These are phyloP conservation scores for Uronychia binucleata DNA, from an alignment of 73 alveolate species.

Conservation along the genomic window DNA sequence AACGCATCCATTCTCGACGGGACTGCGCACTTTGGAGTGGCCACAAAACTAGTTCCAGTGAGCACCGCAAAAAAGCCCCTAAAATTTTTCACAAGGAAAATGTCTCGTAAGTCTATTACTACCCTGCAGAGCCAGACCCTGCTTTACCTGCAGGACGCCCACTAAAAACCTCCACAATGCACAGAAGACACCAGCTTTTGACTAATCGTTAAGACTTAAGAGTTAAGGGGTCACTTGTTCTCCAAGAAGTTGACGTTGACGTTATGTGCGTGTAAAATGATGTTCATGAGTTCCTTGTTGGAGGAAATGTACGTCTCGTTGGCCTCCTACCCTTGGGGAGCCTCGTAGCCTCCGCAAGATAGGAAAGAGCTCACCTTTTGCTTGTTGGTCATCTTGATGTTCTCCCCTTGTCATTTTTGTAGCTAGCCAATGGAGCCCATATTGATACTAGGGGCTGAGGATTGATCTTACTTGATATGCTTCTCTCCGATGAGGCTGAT, in stretches of 20 bases:
- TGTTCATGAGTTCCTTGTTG: neutral
- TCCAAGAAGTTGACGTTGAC: neutral
- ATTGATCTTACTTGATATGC: neutral
- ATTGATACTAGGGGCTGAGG: neutral
- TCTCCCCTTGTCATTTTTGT: neutral
- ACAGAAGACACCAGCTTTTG: too few species aligned
- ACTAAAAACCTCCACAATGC: too few species aligned
- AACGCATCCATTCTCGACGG: too few species aligned
- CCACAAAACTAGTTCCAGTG: too few species aligned
- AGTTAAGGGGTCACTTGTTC: neutral
- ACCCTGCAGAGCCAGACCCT: too few species aligned
- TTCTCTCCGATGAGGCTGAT: constrained; percentile 18
- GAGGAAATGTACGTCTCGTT: neutral
- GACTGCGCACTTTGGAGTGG: too few species aligned
- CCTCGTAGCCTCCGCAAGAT: neutral
- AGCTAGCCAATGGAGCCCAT: too few species aligned
- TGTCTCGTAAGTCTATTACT: too few species aligned
- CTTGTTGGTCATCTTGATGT: neutral
- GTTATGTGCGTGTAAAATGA: neutral
- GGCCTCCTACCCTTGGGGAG: neutral
- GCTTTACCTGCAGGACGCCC: too few species aligned
- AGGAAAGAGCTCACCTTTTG: neutral
- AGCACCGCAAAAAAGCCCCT: too few species aligned
- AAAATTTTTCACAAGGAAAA: too few species aligned
- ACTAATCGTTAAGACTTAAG: too few species aligned